Percentiles rank a stretch among this genome's conserved stretches.
phyloP scores from a whole-genome alignment of 305 asterid genomes.

The Solanum hybrid region DNA sequence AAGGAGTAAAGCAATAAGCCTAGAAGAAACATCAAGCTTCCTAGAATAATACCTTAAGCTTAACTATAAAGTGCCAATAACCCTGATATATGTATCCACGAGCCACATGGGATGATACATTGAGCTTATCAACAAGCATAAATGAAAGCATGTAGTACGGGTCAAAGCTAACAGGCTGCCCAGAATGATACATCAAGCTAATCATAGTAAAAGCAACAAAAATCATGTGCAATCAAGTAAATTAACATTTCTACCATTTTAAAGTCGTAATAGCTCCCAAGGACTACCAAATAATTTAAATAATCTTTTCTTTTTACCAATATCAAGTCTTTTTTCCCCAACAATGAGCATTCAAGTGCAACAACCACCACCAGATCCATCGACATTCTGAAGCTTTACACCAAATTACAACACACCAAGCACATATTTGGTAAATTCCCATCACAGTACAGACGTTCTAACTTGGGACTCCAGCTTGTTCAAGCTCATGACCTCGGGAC shows the following conservation, averaged over 20 bases:
- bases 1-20: not conserved
- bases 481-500: too few relatives aligned
- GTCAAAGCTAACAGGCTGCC: not conserved
- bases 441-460: too few relatives aligned
- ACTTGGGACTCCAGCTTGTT: too few relatives aligned
- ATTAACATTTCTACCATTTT: too few relatives aligned
- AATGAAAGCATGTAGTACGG: not conserved
- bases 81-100: not conserved
- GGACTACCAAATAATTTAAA: not conserved
- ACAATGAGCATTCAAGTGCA: not conserved
- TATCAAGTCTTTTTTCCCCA: not conserved
- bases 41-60: not conserved
- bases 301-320: not conserved
- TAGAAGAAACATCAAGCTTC: not conserved
- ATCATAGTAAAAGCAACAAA: not conserved
- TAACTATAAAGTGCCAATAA: not conserved
- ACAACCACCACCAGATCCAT: not conserved
- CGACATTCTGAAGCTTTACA: not conserved
- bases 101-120: not conserved
- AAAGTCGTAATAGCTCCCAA: not conserved
- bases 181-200: not conserved
- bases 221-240: not conserved
- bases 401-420: not conserved
- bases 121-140: not conserved
- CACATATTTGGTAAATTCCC: not conserved